Evolutionary conservation across 2,329 filamentous ascomycete genomes (phyloP).

Genomic region (Cordyceps cateniannulata): DNA sequence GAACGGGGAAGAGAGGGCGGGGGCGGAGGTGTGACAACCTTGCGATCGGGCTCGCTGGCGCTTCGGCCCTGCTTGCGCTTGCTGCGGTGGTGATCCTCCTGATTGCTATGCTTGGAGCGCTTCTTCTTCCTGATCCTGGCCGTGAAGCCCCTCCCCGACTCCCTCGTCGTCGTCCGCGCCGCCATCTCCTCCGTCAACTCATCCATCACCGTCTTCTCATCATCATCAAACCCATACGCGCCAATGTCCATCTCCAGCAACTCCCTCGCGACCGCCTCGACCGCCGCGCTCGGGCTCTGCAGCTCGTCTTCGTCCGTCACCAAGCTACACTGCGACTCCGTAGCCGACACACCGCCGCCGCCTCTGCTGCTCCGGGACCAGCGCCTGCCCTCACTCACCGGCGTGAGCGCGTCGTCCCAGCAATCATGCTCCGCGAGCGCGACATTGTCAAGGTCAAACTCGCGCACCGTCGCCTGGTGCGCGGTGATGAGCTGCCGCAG

Average conservation of each 20-base stretch:
- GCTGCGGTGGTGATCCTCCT: conserved; percentile 19
- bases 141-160: conserved; percentile 33
- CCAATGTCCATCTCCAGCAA: conserved; percentile 35
- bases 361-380: conserved; percentile 32
- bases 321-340: conserved; percentile 21
- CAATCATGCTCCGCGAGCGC: conserved; percentile 59
- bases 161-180: conserved; percentile 22
- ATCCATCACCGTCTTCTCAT: conserved; percentile 26
- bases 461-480: conserved; percentile 62
- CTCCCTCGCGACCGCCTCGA: conserved; percentile 45
- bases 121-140: conserved; percentile 44
- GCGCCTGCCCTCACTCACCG: conserved; percentile 45
- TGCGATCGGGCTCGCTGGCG: conserved; percentile 19
- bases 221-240: conserved; percentile 29
- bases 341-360: conserved; percentile 17
- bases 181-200: conserved; percentile 29
- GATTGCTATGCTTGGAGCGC: conserved; percentile 26
- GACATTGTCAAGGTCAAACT: conserved; percentile 77
- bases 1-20: conserved; percentile 12
- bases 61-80: conserved; percentile 23
- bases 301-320: conserved; percentile 30
- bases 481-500: conserved; percentile 60
- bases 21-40: conserved; percentile 13
- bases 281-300: conserved; percentile 46
- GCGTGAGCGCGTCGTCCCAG: conserved; percentile 79